Evolutionary conservation across 805 yeast species (phyloP).

Genomic region (Candida quercuum): DNA sequence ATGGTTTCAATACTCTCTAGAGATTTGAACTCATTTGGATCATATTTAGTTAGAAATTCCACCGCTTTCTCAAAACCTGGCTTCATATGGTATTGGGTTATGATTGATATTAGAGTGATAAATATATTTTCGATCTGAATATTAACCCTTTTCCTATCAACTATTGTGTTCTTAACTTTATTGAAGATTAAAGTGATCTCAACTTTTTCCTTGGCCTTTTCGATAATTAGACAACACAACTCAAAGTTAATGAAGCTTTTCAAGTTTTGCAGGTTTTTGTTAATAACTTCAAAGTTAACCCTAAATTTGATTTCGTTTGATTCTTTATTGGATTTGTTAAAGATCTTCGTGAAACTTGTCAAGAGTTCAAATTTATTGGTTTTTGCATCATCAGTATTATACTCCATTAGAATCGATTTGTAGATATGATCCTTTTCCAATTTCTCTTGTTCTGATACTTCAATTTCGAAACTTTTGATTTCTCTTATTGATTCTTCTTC

Average conservation of each 20-base stretch:
- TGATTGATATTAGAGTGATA: slow-evolving; percentile 52
- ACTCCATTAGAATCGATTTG: slow-evolving; percentile 35
- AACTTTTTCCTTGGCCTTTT: slow-evolving; percentile 59
- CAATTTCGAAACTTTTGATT: slow-evolving; percentile 23
- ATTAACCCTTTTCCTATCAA: slow-evolving; percentile 22
- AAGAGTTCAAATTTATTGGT: slow-evolving; percentile 49
- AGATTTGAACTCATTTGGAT: slow-evolving; percentile 43
- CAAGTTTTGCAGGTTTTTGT: slow-evolving; percentile 68
- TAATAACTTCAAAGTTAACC: slow-evolving; percentile 73
- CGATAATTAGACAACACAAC: slow-evolving; percentile 64
- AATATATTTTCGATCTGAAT: slow-evolving; percentile 58
- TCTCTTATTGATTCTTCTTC: slow-evolving; percentile 21
- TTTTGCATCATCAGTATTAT: slow-evolving; percentile 27
- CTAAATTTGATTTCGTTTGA: slow-evolving; percentile 51
- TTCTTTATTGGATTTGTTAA: slow-evolving; percentile 33
- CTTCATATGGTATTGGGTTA: slow-evolving; percentile 72
- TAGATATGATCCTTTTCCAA: slow-evolving; percentile 37
- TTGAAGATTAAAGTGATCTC: slow-evolving; percentile 50
- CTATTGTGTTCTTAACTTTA: slow-evolving; percentile 26
- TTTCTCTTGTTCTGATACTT: slow-evolving; percentile 26
- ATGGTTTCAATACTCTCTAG: slow-evolving; percentile 26
- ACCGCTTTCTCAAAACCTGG: slow-evolving; percentile 84
- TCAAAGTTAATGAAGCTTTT: slow-evolving; percentile 77
- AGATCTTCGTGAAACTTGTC: slow-evolving; percentile 59
- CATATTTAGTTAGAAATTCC: slow-evolving; percentile 60